Evolutionary conservation across 192 early-diverging fungal species (phyloP).

Genomic region (Coemansia sp.): DNA sequence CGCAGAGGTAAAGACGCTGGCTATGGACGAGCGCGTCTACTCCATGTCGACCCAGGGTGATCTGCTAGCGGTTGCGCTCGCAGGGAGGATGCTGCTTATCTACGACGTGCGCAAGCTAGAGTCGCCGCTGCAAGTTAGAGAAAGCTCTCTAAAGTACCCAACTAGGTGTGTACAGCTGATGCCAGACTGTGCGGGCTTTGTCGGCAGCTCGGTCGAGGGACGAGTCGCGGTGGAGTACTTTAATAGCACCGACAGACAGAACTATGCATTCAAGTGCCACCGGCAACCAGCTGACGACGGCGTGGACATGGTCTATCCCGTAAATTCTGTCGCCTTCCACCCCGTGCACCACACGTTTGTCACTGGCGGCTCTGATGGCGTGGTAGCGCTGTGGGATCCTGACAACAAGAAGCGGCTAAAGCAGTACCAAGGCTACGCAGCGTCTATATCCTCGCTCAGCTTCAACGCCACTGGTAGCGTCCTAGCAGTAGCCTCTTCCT

Average conservation of each 20-base stretch:
- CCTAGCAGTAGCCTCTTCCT: slow-evolving; percentile 86
- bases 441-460: slow-evolving; percentile 74
- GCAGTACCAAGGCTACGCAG: slow-evolving; percentile 77
- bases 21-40: slow-evolving; percentile 69
- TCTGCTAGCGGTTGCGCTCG: slow-evolving; percentile 78
- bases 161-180: slow-evolving; percentile 78
- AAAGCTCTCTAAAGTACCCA: slow-evolving; percentile 86
- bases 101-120: slow-evolving; percentile 87
- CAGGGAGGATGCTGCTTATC: slow-evolving; percentile 69
- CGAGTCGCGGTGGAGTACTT: slow-evolving; percentile 93
- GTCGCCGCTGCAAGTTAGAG: slow-evolving; percentile 65
- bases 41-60: slow-evolving; percentile 75
- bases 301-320: slow-evolving; percentile 84
- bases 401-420: slow-evolving; percentile 83
- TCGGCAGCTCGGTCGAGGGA: slow-evolving; percentile 88
- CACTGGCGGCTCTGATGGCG: slow-evolving; percentile 91
- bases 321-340: slow-evolving; percentile 90
- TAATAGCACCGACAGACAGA: slow-evolving; percentile 66
- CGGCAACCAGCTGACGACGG: slow-evolving; percentile 68
- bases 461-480: slow-evolving; percentile 76
- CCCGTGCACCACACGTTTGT: slow-evolving; percentile 92
- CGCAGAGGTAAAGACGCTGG: slow-evolving; percentile 11
- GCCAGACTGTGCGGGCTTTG: slow-evolving; percentile 90
- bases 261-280: slow-evolving; percentile 98
- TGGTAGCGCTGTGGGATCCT: slow-evolving; percentile 91